phyloP scores from a whole-genome alignment of 2,329 filamentous ascomycete species.

The Aurifilum marmelostoma region DNA sequence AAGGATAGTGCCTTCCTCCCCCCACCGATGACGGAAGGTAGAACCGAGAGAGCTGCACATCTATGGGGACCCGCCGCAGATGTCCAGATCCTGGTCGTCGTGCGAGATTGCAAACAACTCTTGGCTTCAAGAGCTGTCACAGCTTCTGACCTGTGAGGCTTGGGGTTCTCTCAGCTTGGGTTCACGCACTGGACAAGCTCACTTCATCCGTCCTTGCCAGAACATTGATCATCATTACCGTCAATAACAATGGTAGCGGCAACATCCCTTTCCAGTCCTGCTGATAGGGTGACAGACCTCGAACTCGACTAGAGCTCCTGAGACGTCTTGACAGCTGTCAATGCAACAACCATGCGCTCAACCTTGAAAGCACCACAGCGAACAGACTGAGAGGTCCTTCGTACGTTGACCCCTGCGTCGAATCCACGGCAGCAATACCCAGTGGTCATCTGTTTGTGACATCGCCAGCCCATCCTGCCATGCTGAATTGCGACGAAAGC shows the following conservation, averaged over 20 bases:
- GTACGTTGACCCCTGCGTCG: neutral
- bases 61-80: neutral
- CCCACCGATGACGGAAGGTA: constrained; percentile 6
- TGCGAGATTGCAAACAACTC: neutral
- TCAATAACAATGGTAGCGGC: neutral
- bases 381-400: neutral
- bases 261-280: neutral
- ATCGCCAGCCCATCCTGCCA: constrained; percentile 1
- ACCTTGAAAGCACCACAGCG: neutral
- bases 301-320: neutral
- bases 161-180: neutral
- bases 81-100: neutral
- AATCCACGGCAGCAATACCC: neutral
- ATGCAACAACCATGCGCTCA: neutral
- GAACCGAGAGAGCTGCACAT: constrained; percentile 13
- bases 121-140: neutral
- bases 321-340: neutral
- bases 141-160: neutral
- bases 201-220: neutral
- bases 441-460: neutral
- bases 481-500: constrained; percentile 2
- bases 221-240: neutral
- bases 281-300: neutral
- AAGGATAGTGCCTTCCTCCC: constrained; percentile 11
- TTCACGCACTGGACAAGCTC: neutral